Percentiles rank a stretch among this genome's conserved stretches.
Conservation (phyloP, 2,329 filamentous ascomycete genomes). For the Penicillium verrucosum region DNA sequence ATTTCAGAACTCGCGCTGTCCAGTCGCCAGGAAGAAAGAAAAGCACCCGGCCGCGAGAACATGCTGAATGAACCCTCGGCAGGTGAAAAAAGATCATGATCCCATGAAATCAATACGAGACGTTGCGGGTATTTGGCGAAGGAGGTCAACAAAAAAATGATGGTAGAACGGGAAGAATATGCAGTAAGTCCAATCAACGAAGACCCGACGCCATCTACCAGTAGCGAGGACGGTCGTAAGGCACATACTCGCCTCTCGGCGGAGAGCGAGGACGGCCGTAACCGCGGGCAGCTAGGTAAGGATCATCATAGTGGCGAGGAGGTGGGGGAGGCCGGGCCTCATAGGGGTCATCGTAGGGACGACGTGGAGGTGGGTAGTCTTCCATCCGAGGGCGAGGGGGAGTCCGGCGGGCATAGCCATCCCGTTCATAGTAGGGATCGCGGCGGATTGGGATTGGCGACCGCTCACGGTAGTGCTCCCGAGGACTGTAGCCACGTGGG, state of each 20-base stretch:
- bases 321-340: constrained; percentile 51
- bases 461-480: constrained; percentile 81
- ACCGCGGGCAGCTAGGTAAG: constrained; percentile 56
- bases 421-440: constrained; percentile 78
- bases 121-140: constrained; percentile 22
- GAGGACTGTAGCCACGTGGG: constrained; percentile 78
- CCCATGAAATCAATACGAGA: constrained; percentile 24
- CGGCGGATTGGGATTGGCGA: constrained; percentile 68
- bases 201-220: constrained; percentile 35
- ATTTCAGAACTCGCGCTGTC: neutral
- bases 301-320: constrained; percentile 56
- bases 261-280: constrained; percentile 50
- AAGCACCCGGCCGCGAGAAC: constrained; percentile 7
- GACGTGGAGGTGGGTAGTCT: constrained; percentile 64
- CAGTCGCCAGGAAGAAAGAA: constrained; percentile 9
- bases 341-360: constrained; percentile 61
- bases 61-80: constrained; percentile 13
- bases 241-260: constrained; percentile 40
- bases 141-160: constrained; percentile 11
- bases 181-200: constrained; percentile 1
- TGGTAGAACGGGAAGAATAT: constrained; percentile 19
- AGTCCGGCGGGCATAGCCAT: constrained; percentile 71
- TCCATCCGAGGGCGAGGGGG: constrained; percentile 74
- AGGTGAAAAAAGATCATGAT: constrained; percentile 14
- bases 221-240: constrained; percentile 45